A percentile compares a stretch with the other conserved stretches of the same genome.
These are phyloP conservation scores for Jaltomata sinuosa DNA, from an alignment of 257 asterid genomes.

Conservation along the genomic window DNA sequence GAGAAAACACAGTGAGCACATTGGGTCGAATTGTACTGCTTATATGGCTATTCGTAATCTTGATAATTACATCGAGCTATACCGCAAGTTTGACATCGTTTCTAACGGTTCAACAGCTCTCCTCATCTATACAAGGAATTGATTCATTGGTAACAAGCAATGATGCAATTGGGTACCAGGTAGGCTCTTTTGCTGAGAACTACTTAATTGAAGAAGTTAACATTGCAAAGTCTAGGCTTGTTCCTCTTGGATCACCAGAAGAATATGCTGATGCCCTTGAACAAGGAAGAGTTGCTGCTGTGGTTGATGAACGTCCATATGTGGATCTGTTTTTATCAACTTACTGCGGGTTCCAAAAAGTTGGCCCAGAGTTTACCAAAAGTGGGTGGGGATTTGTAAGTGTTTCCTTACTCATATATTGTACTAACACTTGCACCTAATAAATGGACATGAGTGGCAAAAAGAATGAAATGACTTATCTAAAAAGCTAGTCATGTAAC, in stretches of 20 bases:
- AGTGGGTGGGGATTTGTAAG: slow-evolving; percentile 88
- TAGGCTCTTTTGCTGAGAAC: slow-evolving; percentile 64
- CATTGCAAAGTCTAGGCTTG: slow-evolving; percentile 60
- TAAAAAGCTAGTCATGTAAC: background rate
- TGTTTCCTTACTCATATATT: background rate
- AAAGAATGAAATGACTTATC: background rate
- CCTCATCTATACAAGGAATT: slow-evolving; percentile 63
- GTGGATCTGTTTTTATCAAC: slow-evolving; percentile 53
- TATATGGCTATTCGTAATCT: slow-evolving; percentile 75
- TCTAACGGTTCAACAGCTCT: slow-evolving; percentile 61
- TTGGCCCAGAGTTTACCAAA: slow-evolving; percentile 64
- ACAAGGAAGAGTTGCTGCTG: slow-evolving; percentile 44
- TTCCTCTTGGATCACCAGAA: slow-evolving; percentile 63
- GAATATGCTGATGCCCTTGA: slow-evolving; percentile 56
- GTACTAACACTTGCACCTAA: too few relatives aligned
- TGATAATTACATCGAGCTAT: slow-evolving; percentile 65
- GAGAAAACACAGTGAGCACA: slow-evolving; percentile 62
- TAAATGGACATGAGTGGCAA: background rate
- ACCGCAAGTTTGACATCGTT: slow-evolving; percentile 78
- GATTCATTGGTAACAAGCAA: slow-evolving; percentile 58
- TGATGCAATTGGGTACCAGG: slow-evolving; percentile 58
- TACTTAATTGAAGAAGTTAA: slow-evolving; percentile 55
- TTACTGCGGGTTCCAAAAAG: slow-evolving; percentile 49
- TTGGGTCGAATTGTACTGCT: slow-evolving; percentile 69
- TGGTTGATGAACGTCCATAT: slow-evolving; percentile 73